These are phyloP conservation scores for Amylostereum areolatum DNA, from an alignment of 1,284 basidiomycete genomes.

Conservation along the genomic window DNA sequence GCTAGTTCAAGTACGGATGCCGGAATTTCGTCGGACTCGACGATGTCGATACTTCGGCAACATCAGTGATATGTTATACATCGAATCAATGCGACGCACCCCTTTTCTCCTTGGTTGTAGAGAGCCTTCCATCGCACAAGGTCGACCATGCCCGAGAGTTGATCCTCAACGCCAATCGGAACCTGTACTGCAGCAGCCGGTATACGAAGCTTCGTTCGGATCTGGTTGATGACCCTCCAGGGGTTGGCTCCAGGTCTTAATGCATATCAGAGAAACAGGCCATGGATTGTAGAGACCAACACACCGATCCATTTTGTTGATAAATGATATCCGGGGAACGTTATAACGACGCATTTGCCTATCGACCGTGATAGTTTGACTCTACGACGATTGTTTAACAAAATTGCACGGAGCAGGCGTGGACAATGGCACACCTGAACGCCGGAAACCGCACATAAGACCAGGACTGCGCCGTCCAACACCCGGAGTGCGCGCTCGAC, in stretches of 20 bases:
- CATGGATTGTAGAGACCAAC: constrained; percentile 5
- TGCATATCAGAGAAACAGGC: constrained; percentile 1
- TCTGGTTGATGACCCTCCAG: constrained; percentile 91
- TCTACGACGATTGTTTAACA: constrained; percentile 34
- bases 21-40: constrained; percentile 90
- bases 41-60: constrained; percentile 60
- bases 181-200: constrained; percentile 95
- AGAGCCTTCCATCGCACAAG: constrained; percentile 93
- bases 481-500: constrained; percentile 97
- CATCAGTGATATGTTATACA: constrained; percentile 1
- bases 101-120: constrained; percentile 94
- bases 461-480: constrained; percentile 93
- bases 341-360: constrained; percentile 97
- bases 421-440: constrained; percentile 81
- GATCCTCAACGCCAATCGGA: constrained; percentile 90
- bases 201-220: constrained; percentile 88
- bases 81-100: constrained; percentile 44
- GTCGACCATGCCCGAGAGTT: constrained; percentile 89
- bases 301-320: constrained; percentile 99
- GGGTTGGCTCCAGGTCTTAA: constrained; percentile 92
- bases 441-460: constrained; percentile 95
- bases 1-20: constrained; percentile 68
- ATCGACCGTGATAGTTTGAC: constrained; percentile 99
- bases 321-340: constrained; percentile 93
- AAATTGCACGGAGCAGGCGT: no score